Conservation (phyloP, 2,329 filamentous ascomycete species). For the Graphilbum fragrans region DNA sequence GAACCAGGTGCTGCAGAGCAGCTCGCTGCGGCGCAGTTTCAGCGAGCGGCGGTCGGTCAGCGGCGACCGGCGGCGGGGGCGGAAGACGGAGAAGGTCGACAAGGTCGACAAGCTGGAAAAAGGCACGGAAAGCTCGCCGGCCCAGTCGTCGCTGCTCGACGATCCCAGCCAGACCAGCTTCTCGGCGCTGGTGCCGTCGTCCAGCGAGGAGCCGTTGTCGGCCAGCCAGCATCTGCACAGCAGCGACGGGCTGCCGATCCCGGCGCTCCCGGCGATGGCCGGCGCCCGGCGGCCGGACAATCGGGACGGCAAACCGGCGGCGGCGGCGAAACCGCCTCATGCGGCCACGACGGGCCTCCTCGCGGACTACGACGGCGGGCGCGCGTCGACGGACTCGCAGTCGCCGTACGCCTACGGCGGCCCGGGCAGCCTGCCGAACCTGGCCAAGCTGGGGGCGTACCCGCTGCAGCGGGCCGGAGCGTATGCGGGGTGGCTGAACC, state of each 20-base stretch:
- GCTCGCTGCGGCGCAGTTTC: constrained; percentile 45
- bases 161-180: constrained; percentile 48
- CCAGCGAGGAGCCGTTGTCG: constrained; percentile 68
- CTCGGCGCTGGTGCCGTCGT: constrained; percentile 57
- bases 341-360: constrained; percentile 27
- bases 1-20: constrained; percentile 21
- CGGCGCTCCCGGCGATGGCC: constrained; percentile 36
- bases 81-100: neutral
- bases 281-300: too few species aligned
- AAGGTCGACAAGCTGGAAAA: constrained; percentile 45
- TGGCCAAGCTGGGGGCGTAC: constrained; percentile 54
- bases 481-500: constrained; percentile 72
- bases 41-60: constrained; percentile 45
- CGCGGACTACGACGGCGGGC: constrained; percentile 12
- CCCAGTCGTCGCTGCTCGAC: constrained; percentile 49
- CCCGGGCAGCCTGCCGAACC: constrained; percentile 27
- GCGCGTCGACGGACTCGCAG: constrained; percentile 3
- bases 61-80: constrained; percentile 31
- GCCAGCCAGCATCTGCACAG: constrained; percentile 82
- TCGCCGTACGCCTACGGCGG: too few species aligned
- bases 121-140: constrained; percentile 68
- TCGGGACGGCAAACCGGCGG: too few species aligned
- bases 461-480: constrained; percentile 74
- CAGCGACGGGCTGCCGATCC: constrained; percentile 79
- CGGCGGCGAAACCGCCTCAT: constrained; percentile 12